Evolutionary conservation across 306 rosid species (phyloP).

Genomic region (Coriaria nepalensis): DNA sequence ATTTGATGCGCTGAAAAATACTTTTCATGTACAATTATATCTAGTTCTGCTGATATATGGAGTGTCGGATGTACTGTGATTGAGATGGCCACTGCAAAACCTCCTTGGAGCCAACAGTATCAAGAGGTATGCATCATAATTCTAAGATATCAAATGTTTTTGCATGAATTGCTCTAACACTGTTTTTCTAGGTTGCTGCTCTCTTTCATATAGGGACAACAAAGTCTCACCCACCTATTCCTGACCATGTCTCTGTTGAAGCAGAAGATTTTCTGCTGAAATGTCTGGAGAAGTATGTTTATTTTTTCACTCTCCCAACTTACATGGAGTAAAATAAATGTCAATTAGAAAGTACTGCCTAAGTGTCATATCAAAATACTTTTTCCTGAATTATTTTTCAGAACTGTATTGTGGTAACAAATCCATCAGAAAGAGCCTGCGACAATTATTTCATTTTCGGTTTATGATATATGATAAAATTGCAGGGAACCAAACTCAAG

Average conservation of each 20-base stretch:
- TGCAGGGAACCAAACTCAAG: slow-evolving; percentile 86
- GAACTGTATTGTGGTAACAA: too few relatives aligned
- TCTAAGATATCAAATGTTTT: slow-evolving; percentile 12
- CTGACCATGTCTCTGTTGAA: slow-evolving; percentile 76
- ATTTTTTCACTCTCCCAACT: slow-evolving; percentile 14
- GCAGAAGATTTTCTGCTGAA: slow-evolving; percentile 87
- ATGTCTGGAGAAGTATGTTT: slow-evolving; percentile 79
- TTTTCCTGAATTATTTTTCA: too few relatives aligned
- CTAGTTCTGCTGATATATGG: slow-evolving; percentile 99
- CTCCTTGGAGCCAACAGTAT: slow-evolving; percentile 99
- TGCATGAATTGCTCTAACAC: slow-evolving; percentile 14
- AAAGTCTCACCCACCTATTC: slow-evolving; percentile 97
- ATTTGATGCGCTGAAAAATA: slow-evolving; percentile 14
- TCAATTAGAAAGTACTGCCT: not conserved
- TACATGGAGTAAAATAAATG: slow-evolving; percentile 6
- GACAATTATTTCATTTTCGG: slow-evolving; percentile 3
- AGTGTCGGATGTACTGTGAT: slow-evolving; percentile 98
- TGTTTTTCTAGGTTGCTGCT: slow-evolving; percentile 76
- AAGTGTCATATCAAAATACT: too few relatives aligned
- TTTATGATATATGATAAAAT: slow-evolving; percentile 9
- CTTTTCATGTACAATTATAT: slow-evolving; percentile 15
- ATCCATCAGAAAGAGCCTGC: not conserved
- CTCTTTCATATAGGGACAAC: slow-evolving; percentile 95
- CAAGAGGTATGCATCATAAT: slow-evolving; percentile 52
- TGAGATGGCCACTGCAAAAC: slow-evolving; percentile 99